Conservation (phyloP, 179 eudicot genomes). For the Actinidia chinensis region DNA sequence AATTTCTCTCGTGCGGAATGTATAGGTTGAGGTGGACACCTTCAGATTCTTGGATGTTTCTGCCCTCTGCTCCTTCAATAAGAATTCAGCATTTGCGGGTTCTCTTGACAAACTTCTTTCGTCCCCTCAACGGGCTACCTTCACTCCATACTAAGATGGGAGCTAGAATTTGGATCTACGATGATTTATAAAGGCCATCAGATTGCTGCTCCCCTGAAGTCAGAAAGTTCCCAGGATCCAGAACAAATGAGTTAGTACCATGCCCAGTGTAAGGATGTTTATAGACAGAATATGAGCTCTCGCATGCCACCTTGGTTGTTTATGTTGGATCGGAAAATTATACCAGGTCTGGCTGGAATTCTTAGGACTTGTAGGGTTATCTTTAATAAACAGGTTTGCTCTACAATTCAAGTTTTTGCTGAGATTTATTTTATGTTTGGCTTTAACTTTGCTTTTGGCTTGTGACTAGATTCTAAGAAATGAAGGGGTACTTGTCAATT, state of each 20-base stretch:
- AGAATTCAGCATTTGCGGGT: constrained; percentile 84
- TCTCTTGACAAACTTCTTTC: constrained; percentile 64
- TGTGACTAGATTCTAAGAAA: constrained; percentile 49
- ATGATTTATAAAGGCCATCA: constrained; percentile 26
- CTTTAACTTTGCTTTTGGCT: constrained; percentile 25
- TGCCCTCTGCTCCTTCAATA: constrained; percentile 74
- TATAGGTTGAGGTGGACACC: constrained; percentile 77
- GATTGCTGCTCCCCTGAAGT: constrained; percentile 34
- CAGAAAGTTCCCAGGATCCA: constrained; percentile 23
- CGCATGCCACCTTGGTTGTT: constrained; percentile 93
- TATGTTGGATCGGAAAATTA: constrained; percentile 65
- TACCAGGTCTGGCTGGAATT: constrained; percentile 73
- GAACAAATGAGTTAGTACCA: constrained; percentile 32
- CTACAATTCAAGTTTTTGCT: constrained; percentile 13
- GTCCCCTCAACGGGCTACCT: constrained; percentile 67
- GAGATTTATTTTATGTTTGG: constrained; percentile 7
- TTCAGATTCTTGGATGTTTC: constrained; percentile 77
- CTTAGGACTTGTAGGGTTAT: constrained; percentile 77
- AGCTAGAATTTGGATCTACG: constrained; percentile 28
- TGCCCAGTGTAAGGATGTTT: constrained; percentile 28
- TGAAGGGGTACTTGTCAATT: constrained; percentile 57
- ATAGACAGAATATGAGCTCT: constrained; percentile 51
- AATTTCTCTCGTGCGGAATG: constrained; percentile 9
- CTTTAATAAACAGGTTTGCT: constrained; percentile 63
- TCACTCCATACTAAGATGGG: constrained; percentile 80